phyloP scores from a whole-genome alignment of 2,329 filamentous ascomycete genomes.

The Elsinoe ampelina region DNA sequence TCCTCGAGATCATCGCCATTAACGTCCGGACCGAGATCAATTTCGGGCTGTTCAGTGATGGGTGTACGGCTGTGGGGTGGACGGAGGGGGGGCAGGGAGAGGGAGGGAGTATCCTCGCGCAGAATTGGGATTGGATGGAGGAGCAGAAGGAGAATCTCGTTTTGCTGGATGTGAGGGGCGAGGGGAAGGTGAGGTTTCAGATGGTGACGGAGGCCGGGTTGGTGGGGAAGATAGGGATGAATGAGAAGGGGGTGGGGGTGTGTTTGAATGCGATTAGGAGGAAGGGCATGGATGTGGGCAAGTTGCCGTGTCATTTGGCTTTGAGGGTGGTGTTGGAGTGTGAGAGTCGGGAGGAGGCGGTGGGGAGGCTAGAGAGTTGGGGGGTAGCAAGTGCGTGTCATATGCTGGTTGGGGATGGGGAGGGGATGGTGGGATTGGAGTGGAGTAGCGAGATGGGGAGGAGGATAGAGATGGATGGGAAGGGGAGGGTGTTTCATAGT shows the following conservation, averaged over 20 bases:
- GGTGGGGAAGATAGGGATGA: constrained; percentile 59
- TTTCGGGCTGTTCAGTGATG: constrained; percentile 50
- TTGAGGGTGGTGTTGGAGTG: constrained; percentile 49
- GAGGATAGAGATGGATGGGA: constrained; percentile 27
- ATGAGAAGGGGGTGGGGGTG: constrained; percentile 48
- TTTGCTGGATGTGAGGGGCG: constrained; percentile 37
- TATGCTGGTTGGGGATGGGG: constrained; percentile 44
- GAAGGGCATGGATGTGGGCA: constrained; percentile 42
- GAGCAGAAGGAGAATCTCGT: constrained; percentile 44
- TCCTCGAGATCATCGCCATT: constrained; percentile 48
- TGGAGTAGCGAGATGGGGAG: constrained; percentile 31
- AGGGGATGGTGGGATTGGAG: constrained; percentile 41
- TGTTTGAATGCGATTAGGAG: constrained; percentile 55
- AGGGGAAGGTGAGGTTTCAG: constrained; percentile 38
- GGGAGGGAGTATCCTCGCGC: constrained; percentile 36
- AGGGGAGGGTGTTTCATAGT: constrained; percentile 32
- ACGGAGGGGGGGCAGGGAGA: constrained; percentile 18
- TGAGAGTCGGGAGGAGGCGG: constrained; percentile 37
- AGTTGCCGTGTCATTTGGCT: constrained; percentile 53
- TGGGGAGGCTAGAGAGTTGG: constrained; percentile 33
- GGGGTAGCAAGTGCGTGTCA: constrained; percentile 47
- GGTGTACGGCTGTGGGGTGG: constrained; percentile 47
- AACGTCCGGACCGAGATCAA: constrained; percentile 51
- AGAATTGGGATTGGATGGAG: constrained; percentile 54
- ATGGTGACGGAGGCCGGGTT: constrained; percentile 54